Evolutionary conservation across 2,329 filamentous ascomycete species (phyloP), one percentile per base, ranked within the genome.

Genomic region (Nigrograna mackinnonii): DNA sequence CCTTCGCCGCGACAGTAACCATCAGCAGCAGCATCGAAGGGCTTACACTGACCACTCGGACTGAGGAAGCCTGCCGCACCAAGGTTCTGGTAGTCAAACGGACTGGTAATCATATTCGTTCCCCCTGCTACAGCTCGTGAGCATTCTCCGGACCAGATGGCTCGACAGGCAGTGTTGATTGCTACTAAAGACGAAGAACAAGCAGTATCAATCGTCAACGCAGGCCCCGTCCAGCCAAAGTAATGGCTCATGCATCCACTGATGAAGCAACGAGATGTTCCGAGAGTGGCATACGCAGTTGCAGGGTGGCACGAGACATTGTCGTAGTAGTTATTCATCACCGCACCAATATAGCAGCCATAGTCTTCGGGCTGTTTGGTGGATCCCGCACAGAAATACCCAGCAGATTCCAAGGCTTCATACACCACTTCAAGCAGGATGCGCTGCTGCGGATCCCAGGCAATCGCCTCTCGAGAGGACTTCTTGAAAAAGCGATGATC

Each of bases 1-100:
- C 67, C 78, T 38, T 82, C 79, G 5, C 46, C 54, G 6, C 79
- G 71, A 44, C 76, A 79, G 49, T 81, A 82, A 4, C 79, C 79
- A 55, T 80, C 75, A 0, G 77, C 79, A 0, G 20, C 17, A 1
- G 40, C 50, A 35, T 60, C 57, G 22, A 60, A 62, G 4, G 58
- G 47, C 40, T 77, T 77, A 48, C 76, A 80, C 3, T 68, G 62
- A 0, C 76, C 74, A 1, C 67, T 73, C 0, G 64, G 64, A 14
- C 68, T 75, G 0, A 78, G 55, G 39, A 78, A 76, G 3, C 55
- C 53, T 0, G 64, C 74, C 0, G 51, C 61, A 6, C 55, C 59
- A 6, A 74, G 58, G 21, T 68, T 64, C 26, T 66, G 52, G 33
- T 58, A 67, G 21, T 44, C 49, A 17, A 54, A 32, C 1, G 64